phyloP scores from a whole-genome alignment of 768 basidiomycete genomes.

The Rickenella mellea region DNA sequence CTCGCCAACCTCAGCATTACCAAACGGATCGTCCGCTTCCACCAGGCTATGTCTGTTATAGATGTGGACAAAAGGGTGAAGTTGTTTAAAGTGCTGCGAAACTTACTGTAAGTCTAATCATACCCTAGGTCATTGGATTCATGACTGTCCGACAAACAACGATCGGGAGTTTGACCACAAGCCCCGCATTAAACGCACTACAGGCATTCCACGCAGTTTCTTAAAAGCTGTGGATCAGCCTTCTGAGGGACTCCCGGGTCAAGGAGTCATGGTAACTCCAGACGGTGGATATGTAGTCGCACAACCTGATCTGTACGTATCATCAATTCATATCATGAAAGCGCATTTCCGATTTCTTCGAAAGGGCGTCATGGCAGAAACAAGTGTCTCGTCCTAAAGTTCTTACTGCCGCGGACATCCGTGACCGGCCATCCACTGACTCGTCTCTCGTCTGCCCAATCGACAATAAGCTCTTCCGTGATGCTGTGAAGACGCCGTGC shows the following conservation, averaged over 20 bases:
- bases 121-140: slow-evolving; percentile 90
- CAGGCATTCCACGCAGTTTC: slow-evolving; percentile 97
- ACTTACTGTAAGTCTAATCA: neutral
- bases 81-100: neutral
- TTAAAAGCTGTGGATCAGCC: slow-evolving; percentile 92
- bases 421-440: slow-evolving; percentile 77
- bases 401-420: slow-evolving; percentile 80
- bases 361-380: slow-evolving; percentile 80
- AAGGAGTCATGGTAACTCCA: slow-evolving; percentile 96
- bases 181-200: slow-evolving; percentile 94
- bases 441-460: slow-evolving; percentile 76
- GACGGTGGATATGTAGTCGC: slow-evolving; percentile 98
- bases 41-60: slow-evolving; percentile 94
- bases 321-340: neutral
- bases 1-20: slow-evolving; percentile 38
- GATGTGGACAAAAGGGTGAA: slow-evolving; percentile 94
- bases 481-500: slow-evolving; percentile 93
- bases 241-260: slow-evolving; percentile 54
- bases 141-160: slow-evolving; percentile 96
- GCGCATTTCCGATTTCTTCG: neutral
- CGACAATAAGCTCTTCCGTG: slow-evolving; percentile 87
- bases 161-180: slow-evolving; percentile 91
- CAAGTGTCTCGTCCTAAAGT: slow-evolving; percentile 74
- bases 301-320: slow-evolving; percentile 85
- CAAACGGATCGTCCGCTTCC: slow-evolving; percentile 75